These are phyloP conservation scores for Leccinum olivaceoglutinosum DNA, from an alignment of 1,284 basidiomycete genomes.

Conservation along the genomic window DNA sequence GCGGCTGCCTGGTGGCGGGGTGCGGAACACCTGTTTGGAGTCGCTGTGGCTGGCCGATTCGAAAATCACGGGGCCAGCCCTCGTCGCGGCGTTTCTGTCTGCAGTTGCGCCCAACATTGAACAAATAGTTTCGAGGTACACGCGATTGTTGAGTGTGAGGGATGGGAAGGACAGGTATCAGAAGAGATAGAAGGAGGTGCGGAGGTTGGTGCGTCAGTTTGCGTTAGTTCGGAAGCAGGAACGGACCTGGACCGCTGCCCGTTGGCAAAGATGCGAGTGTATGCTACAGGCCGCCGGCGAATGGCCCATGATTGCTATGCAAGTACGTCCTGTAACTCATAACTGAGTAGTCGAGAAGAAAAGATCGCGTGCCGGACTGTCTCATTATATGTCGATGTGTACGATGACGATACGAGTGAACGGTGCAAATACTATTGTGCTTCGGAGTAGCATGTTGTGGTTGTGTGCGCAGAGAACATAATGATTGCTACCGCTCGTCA, in stretches of 20 bases:
- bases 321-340: background rate
- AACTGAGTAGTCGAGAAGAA: background rate
- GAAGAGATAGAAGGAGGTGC: slow-evolving; percentile 24
- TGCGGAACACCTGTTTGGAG: slow-evolving; percentile 24
- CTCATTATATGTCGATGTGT: background rate
- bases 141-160: slow-evolving; percentile 21
- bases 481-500: too few species aligned
- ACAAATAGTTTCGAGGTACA: slow-evolving; percentile 27
- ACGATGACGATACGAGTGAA: background rate
- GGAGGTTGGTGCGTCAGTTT: slow-evolving; percentile 21
- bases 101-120: slow-evolving; percentile 25
- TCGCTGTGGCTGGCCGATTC: slow-evolving; percentile 27
- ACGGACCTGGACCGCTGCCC: slow-evolving; percentile 12
- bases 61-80: slow-evolving; percentile 19
- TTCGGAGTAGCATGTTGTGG: too few species aligned
- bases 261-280: background rate
- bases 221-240: slow-evolving; percentile 21
- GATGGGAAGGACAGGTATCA: slow-evolving; percentile 20
- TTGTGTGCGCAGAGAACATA: too few species aligned
- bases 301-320: too few species aligned
- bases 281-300: background rate
- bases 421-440: too few species aligned
- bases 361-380: background rate
- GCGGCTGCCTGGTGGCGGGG: slow-evolving; percentile 18
- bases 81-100: slow-evolving; percentile 26